Base-by-base conservation (phyloP, 2,329 filamentous ascomycete species). In the Aspergillus brunneoviolaceus region DNA sequence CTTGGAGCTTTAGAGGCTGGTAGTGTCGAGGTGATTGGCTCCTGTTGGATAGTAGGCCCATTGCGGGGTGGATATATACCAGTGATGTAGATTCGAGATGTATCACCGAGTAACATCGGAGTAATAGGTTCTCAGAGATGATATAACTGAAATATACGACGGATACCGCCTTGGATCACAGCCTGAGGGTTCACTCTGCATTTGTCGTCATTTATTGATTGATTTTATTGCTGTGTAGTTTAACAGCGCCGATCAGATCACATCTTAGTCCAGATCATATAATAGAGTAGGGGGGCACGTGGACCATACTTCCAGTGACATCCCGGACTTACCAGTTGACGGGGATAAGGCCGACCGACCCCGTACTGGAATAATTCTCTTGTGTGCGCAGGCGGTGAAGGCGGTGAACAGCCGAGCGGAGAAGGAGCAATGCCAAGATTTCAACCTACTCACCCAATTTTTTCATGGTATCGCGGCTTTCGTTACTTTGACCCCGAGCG, bases 371-470 rank as follows among this genome's bases (percentile, higher is more conserved):
- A 52, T 14, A 29, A 35, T 39, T 25, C 14, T 35, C 51, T 29
- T 42, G 7, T 39, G 33, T 51, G 49, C 21, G 49, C 51, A 55
- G 65, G 69, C 67, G 63, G 66, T 67, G 60, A 63, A 55, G 65
- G 69, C 68, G 63, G 66, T 67, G 60, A 63, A 60, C 58, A 70
- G 63, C 64, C 65, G 64, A 70, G 71, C 70, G 71, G 71, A 72
- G 71, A 69, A 67, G 65, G 62, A 60, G 63, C 57, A 63, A 64
- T 66, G 73, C 73, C 73, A 74, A 76, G 74, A 74, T 74, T 76
- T 73, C 69, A 65, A 70, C 67, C 72, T 67, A 63, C 68, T 68
- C 69, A 72, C 70, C 70, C 69, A 71, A 72, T 69, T 75, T 76
- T 76, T 76, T 75, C 70, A 62, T 69, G 66, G 62, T 68, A 66